These are phyloP conservation scores for Cystobasidiaceae sp. DNA, from an alignment of 1,284 basidiomycete genomes.

Conservation along the genomic window DNA sequence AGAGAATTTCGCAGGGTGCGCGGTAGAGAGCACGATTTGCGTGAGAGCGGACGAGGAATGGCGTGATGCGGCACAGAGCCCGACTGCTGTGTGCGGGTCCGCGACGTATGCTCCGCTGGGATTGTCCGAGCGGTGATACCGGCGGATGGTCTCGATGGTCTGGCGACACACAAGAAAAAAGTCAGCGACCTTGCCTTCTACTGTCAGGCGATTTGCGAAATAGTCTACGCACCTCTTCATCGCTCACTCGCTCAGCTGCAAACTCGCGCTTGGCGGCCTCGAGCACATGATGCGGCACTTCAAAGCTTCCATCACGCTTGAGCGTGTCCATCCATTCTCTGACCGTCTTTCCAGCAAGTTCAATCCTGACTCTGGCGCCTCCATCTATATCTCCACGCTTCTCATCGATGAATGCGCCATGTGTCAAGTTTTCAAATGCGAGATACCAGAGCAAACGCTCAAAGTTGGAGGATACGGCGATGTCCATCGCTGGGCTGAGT, in stretches of 20 bases:
- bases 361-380: constrained; percentile 46
- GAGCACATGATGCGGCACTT: constrained; percentile 66
- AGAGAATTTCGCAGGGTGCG: constrained; percentile 97
- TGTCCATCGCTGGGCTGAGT: constrained; percentile 96
- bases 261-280: constrained; percentile 76
- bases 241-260: constrained; percentile 76
- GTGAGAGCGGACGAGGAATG: constrained; percentile 51
- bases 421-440: constrained; percentile 61
- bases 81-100: constrained; percentile 98
- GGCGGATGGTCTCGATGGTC: constrained; percentile 76
- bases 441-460: constrained; percentile 95
- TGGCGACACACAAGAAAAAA: too few relatives aligned
- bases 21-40: constrained; percentile 88
- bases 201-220: background rate
- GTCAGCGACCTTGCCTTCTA: too few relatives aligned
- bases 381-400: constrained; percentile 45
- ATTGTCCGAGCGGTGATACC: constrained; percentile 55
- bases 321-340: constrained; percentile 82
- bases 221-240: constrained; percentile 62
- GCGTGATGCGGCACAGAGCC: constrained; percentile 53
- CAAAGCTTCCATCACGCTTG: constrained; percentile 70
- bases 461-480: constrained; percentile 95
- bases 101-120: constrained; percentile 62
- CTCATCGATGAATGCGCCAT: constrained; percentile 44
- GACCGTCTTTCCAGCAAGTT: constrained; percentile 58